Conservation (phyloP, 73 alveolate genomes). For the Symbiodinium pilosum region DNA sequence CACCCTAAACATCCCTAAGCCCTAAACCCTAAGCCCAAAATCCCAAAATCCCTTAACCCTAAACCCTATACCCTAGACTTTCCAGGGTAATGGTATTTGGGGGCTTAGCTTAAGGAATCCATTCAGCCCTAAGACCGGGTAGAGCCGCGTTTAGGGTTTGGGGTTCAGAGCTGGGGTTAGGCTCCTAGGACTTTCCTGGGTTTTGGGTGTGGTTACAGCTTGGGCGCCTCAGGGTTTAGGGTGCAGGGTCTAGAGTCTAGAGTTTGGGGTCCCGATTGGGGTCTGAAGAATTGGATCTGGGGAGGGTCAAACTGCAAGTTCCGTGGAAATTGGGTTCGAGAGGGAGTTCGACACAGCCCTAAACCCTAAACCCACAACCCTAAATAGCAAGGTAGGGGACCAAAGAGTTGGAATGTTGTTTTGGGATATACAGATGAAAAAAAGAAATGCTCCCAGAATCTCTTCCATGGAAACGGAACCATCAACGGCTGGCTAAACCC, state of each 20-base stretch:
- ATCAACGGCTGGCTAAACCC: not conserved
- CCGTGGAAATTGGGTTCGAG: not conserved
- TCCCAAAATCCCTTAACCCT: too few species aligned
- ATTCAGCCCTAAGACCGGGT: too few species aligned
- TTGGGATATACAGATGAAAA: not conserved
- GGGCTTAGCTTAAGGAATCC: too few species aligned
- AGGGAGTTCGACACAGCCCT: not conserved
- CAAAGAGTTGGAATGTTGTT: not conserved
- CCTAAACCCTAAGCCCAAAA: too few species aligned
- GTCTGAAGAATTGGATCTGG: not conserved
- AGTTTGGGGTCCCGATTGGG: not conserved
- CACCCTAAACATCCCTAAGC: too few species aligned
- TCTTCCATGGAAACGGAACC: not conserved
- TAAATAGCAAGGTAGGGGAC: not conserved
- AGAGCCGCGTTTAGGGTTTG: too few species aligned
- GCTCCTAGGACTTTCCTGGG: too few species aligned
- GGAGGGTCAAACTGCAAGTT: too few species aligned
- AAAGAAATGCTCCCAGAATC: too few species aligned
- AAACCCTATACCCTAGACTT: too few species aligned
- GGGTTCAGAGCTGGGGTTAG: too few species aligned
- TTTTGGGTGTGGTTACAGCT: not conserved
- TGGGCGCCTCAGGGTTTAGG: not conserved
- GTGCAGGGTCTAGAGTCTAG: not conserved
- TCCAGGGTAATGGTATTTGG: too few species aligned
- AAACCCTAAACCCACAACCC: not conserved